Percentiles rank a stretch among this genome's conserved stretches.
Conservation (phyloP, 495 filamentous ascomycete species). For the Paragyromitra xinjiangensis region DNA sequence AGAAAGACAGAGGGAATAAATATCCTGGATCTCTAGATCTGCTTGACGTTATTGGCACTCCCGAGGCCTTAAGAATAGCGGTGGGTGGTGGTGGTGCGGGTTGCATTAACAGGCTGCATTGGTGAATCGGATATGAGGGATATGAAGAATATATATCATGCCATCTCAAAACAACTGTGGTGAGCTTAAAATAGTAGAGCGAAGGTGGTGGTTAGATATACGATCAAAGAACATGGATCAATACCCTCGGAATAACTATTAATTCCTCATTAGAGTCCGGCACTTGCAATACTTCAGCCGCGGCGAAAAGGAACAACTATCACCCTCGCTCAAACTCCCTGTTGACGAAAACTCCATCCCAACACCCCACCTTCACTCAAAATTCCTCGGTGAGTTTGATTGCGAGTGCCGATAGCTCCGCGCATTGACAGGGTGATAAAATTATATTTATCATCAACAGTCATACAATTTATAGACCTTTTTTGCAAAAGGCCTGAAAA, state of each 20-base stretch:
- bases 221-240: background rate
- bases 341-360: slow-evolving; percentile 2
- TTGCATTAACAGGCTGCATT: background rate
- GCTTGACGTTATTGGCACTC: background rate
- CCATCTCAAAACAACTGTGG: background rate
- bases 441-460: background rate
- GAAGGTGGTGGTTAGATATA: background rate
- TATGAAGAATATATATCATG: background rate
- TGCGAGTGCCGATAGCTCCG: slow-evolving; percentile 7
- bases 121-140: background rate
- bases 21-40: background rate
- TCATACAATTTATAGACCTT: background rate
- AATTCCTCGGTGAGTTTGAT: slow-evolving; percentile 10
- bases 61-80: background rate
- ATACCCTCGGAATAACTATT: slow-evolving; percentile 4
- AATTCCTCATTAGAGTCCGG: no score
- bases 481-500: slow-evolving; percentile 16
- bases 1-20: background rate
- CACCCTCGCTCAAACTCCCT: background rate
- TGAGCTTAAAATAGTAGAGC: background rate
- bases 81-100: background rate
- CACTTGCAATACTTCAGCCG: no score
- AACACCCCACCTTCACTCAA: slow-evolving; percentile 20
- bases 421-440: background rate
- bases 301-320: slow-evolving; percentile 11